Conservation (phyloP, 768 basidiomycete species). For the Lactifluus rugatus region DNA sequence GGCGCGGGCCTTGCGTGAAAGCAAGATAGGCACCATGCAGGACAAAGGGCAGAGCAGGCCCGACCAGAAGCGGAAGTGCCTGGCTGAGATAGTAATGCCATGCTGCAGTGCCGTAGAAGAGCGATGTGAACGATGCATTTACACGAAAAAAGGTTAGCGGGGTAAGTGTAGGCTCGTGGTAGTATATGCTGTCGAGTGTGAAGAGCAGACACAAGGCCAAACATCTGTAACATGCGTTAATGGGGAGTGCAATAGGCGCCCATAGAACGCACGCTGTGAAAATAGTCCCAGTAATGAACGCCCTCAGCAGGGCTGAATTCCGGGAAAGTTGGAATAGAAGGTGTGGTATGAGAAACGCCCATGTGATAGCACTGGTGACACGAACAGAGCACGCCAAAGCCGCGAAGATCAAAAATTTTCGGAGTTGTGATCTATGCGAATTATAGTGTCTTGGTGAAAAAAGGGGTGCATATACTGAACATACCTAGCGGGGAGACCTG, state of each 20-base stretch:
- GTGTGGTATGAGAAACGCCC: slow-evolving; percentile 58
- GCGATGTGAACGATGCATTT: slow-evolving; percentile 77
- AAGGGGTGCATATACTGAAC: background rate
- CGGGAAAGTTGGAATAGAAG: slow-evolving; percentile 46
- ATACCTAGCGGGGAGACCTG: slow-evolving; percentile 14
- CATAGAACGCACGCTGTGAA: slow-evolving; percentile 35
- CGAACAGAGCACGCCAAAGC: slow-evolving; percentile 73
- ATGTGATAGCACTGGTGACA: slow-evolving; percentile 84
- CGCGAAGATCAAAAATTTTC: slow-evolving; percentile 44
- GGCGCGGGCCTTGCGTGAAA: slow-evolving; percentile 22
- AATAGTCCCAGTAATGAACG: slow-evolving; percentile 32
- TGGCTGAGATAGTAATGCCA: slow-evolving; percentile 90
- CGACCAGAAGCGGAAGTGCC: slow-evolving; percentile 73
- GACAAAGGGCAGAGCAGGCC: slow-evolving; percentile 62
- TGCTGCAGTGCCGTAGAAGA: slow-evolving; percentile 83
- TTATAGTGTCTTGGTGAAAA: background rate
- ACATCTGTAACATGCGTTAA: slow-evolving; percentile 2
- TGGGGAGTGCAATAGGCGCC: background rate
- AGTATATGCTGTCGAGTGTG: slow-evolving; percentile 60
- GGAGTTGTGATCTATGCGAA: slow-evolving; percentile 27
- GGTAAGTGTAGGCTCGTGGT: slow-evolving; percentile 57
- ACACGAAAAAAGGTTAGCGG: slow-evolving; percentile 73
- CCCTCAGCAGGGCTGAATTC: slow-evolving; percentile 25
- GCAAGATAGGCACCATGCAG: slow-evolving; percentile 38
- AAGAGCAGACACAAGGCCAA: slow-evolving; percentile 15